phyloP scores from a whole-genome alignment of 164 flowering plant genomes.

The Malania oleifera region DNA sequence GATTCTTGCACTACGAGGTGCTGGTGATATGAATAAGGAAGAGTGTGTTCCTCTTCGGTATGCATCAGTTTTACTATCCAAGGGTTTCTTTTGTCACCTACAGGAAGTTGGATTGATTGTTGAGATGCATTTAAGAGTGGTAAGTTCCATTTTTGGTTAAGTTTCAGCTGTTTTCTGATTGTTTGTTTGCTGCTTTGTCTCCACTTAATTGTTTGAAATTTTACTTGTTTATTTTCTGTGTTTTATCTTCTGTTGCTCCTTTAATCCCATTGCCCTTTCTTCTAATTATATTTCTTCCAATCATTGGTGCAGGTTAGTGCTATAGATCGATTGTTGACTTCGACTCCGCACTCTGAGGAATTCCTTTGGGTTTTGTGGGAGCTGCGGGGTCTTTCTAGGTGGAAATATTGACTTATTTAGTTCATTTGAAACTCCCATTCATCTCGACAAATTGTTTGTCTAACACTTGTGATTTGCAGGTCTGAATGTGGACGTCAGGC shows the following conservation, averaged over 20 bases:
- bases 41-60: constrained; percentile 75
- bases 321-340: constrained; percentile 62
- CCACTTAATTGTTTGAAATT: not conserved
- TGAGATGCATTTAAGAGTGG: constrained; percentile 81
- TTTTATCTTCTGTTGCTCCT: not conserved
- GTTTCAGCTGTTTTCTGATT: not conserved
- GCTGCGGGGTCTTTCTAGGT: constrained; percentile 88
- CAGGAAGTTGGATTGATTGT: constrained; percentile 62
- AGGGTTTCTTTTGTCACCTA: constrained; percentile 73
- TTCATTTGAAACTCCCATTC: not conserved
- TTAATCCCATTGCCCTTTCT: not conserved
- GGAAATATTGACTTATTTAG: constrained; percentile 3
- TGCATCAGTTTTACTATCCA: constrained; percentile 65
- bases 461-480: constrained; percentile 38
- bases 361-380: constrained; percentile 90
- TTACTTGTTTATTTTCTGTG: not conserved
- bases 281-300: not conserved
- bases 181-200: not conserved
- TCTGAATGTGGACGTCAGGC: constrained; percentile 95
- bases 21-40: constrained; percentile 43
- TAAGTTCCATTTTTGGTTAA: constrained; percentile 31
- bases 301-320: constrained; percentile 57
- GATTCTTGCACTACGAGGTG: constrained; percentile 62
- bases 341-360: constrained; percentile 69
- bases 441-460: constrained; percentile 4